phyloP scores from a whole-genome alignment of 306 rosid species.

The Trifolium subterraneum region DNA sequence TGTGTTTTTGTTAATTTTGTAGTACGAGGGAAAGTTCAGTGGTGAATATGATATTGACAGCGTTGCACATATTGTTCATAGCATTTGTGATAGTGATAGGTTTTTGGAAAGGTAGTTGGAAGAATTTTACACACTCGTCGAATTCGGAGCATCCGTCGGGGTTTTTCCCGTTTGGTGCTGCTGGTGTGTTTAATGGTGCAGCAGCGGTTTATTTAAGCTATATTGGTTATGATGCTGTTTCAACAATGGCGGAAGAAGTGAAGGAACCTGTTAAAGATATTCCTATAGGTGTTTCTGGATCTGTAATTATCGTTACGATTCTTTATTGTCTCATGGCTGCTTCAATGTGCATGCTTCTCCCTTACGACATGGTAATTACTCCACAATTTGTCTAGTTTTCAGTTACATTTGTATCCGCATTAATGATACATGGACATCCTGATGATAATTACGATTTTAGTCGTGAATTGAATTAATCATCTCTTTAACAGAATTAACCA shows the following conservation, averaged over 20 bases:
- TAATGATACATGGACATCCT: no score
- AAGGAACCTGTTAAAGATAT: constrained; percentile 79
- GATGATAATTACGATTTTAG: no score
- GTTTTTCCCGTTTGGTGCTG: constrained; percentile 68
- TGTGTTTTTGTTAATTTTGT: not conserved
- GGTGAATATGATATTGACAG: constrained; percentile 81
- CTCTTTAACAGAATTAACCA: no score
- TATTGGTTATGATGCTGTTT: constrained; percentile 96
- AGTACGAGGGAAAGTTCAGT: constrained; percentile 87
- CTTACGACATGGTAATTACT: constrained; percentile 77
- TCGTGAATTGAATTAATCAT: no score
- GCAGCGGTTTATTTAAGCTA: constrained; percentile 81
- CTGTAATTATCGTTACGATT: constrained; percentile 74
- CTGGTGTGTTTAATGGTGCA: constrained; percentile 83
- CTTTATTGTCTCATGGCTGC: constrained; percentile 91
- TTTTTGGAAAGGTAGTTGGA: constrained; percentile 78
- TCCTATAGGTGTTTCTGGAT: constrained; percentile 86
- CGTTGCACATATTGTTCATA: constrained; percentile 73
- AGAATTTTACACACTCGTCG: constrained; percentile 65
- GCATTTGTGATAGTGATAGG: constrained; percentile 71
- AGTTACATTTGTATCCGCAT: not conserved
- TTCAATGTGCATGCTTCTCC: constrained; percentile 87
- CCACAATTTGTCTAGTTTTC: not conserved
- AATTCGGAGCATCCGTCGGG: constrained; percentile 65
- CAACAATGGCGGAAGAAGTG: constrained; percentile 96